Conservation (phyloP, 176 grass and related monocot genomes). For the Phoenix roebelenii region DNA sequence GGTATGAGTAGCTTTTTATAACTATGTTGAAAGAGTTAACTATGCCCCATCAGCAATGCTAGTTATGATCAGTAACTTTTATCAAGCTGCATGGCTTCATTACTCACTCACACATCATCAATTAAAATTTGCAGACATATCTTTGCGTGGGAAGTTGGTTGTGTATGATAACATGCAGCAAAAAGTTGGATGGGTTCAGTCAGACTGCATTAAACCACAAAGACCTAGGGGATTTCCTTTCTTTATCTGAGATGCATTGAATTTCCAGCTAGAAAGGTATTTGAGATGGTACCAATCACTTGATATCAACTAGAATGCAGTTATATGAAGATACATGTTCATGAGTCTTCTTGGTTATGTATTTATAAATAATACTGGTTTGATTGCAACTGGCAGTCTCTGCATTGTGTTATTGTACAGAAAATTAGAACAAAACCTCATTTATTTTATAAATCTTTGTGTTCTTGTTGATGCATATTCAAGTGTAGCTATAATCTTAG, state of each 20-base stretch:
- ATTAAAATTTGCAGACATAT: slow-evolving; percentile 44
- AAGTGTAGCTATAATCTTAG: too few relatives aligned
- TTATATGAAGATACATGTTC: too few relatives aligned
- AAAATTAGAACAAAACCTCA: too few relatives aligned
- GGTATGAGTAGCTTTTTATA: slow-evolving; percentile 24
- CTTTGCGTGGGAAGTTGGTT: slow-evolving; percentile 73
- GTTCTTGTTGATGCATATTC: too few relatives aligned
- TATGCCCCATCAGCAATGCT: not conserved
- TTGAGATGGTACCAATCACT: too few relatives aligned
- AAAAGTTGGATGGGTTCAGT: slow-evolving; percentile 63
- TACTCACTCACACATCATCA: not conserved
- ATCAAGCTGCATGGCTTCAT: not conserved
- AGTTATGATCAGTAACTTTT: slow-evolving; percentile 2
- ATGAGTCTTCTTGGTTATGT: too few relatives aligned
- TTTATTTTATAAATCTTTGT: too few relatives aligned
- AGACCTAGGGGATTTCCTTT: slow-evolving; percentile 40
- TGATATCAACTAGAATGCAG: too few relatives aligned
- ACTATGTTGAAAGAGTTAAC: not conserved
- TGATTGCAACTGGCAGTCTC: too few relatives aligned
- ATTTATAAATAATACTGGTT: too few relatives aligned
- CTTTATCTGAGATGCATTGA: slow-evolving; percentile 28
- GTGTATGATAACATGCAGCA: slow-evolving; percentile 66
- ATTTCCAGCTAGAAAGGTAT: too few relatives aligned
- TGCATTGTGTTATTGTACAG: too few relatives aligned
- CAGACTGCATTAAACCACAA: slow-evolving; percentile 41